Evolutionary conservation across 1,284 basidiomycete species (phyloP).

Genomic region (Sphaerobolus stellatus): DNA sequence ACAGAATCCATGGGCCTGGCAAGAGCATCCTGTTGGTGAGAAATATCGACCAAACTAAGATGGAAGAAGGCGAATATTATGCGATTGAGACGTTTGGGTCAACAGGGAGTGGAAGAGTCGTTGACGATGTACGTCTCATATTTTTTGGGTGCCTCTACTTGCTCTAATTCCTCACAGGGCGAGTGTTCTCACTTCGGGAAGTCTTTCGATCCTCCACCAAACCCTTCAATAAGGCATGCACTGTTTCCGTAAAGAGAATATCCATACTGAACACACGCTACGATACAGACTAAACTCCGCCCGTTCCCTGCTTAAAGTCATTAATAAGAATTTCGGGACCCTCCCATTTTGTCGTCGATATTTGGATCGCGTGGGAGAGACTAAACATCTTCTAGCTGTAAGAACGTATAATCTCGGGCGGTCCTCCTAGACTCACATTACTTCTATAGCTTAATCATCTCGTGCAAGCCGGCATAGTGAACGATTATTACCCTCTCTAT

Average conservation of each 20-base stretch:
- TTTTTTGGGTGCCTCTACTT: conserved; percentile 22
- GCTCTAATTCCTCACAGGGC: conserved; percentile 54
- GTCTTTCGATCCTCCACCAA: conserved; percentile 65
- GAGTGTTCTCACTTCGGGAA: conserved; percentile 93
- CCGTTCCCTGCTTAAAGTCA: conserved; percentile 82
- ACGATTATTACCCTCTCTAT: conserved; percentile 92
- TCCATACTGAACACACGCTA: conserved; percentile 12
- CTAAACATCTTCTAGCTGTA: conserved; percentile 90
- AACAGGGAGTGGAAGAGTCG: conserved; percentile 87
- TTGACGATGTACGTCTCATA: conserved; percentile 69
- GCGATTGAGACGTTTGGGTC: conserved; percentile 99
- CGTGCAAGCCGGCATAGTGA: conserved; percentile 87
- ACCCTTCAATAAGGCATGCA: too few relatives aligned
- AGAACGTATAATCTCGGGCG: too few relatives aligned
- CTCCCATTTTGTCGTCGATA: conserved; percentile 96
- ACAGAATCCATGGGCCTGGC: conserved; percentile 77
- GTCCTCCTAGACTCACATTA: not conserved
- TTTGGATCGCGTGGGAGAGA: conserved; percentile 91
- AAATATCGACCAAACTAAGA: conserved; percentile 87
- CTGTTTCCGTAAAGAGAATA: too few relatives aligned
- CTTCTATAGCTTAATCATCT: conserved; percentile 79
- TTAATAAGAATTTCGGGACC: conserved; percentile 93
- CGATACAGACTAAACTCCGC: conserved; percentile 73
- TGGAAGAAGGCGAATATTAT: conserved; percentile 99
- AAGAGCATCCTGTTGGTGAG: conserved; percentile 92